These are phyloP conservation scores for Bacterosira constricta DNA, from an alignment of 108 stramenopile species.

Conservation along the genomic window DNA sequence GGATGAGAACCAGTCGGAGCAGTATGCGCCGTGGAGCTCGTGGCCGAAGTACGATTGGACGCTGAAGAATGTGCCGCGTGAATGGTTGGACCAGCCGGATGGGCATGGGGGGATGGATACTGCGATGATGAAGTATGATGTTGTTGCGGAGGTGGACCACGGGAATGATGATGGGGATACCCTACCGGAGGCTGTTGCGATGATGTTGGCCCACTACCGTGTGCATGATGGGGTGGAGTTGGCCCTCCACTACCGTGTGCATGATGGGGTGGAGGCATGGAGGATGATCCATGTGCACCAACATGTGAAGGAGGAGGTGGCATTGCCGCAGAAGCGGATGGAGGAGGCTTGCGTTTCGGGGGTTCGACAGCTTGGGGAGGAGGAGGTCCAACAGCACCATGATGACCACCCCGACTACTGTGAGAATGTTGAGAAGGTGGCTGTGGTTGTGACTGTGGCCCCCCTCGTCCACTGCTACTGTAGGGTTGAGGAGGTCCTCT, in stretches of 20 bases:
- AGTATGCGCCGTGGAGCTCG: too few species aligned
- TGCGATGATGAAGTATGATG: conserved; percentile 32
- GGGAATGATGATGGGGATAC: neutral
- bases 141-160: neutral
- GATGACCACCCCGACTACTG: too few species aligned
- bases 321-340: conserved; percentile 7
- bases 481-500: conserved; percentile 12
- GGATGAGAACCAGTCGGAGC: neutral
- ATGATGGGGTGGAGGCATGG: conserved; percentile 24
- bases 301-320: conserved; percentile 3
- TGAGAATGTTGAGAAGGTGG: neutral
- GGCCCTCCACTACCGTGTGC: conserved; percentile 11
- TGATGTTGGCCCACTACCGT: conserved; percentile 18
- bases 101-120: conserved; percentile 8
- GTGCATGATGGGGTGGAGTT: conserved; percentile 8
- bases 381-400: neutral
- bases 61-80: too few species aligned
- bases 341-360: conserved; percentile 23
- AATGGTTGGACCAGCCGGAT: too few species aligned
- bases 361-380: conserved; percentile 1
- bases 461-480: neutral
- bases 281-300: conserved; percentile 13
- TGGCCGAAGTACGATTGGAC: too few species aligned
- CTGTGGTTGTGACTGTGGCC: neutral
- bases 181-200: conserved; percentile 19